Conservation (phyloP, 495 filamentous ascomycete species). For the Neurospora sp. region DNA sequence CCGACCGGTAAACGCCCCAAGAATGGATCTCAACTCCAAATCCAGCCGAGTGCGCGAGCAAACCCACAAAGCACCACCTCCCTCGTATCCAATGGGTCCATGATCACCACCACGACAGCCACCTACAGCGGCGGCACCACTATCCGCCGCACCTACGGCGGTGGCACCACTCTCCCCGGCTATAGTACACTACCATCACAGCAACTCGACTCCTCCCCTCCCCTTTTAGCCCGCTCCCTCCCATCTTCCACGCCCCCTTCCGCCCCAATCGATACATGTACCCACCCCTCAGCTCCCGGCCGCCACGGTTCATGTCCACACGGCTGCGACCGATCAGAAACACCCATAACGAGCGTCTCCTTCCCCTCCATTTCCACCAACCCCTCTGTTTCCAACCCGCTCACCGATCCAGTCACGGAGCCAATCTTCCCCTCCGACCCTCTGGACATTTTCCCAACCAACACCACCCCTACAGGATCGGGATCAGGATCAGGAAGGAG, state of each 20-base stretch:
- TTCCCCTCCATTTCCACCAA: neutral
- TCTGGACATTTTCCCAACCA: neutral
- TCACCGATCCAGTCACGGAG: neutral
- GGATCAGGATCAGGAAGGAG: neutral
- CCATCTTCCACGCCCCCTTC: neutral
- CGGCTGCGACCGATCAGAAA: neutral
- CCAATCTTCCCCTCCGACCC: neutral
- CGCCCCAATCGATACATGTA: neutral
- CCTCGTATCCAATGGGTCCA: neutral
- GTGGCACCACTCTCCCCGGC: neutral
- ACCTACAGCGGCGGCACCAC: neutral
- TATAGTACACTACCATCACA: neutral
- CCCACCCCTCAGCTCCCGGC: neutral
- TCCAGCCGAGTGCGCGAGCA: neutral
- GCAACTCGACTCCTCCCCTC: neutral
- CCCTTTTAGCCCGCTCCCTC: neutral
- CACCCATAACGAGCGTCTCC: neutral
- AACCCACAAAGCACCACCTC: neutral
- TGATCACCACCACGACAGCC: neutral
- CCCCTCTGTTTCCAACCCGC: neutral
- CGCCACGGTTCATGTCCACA: neutral
- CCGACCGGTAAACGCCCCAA: neutral
- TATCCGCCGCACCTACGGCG: neutral
- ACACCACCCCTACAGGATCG: neutral
- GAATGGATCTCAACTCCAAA: neutral